Percentiles rank a stretch among this genome's conserved stretches.
Evolutionary conservation across 345 rosid genomes (phyloP).

Genomic region (Turritis glabra): DNA sequence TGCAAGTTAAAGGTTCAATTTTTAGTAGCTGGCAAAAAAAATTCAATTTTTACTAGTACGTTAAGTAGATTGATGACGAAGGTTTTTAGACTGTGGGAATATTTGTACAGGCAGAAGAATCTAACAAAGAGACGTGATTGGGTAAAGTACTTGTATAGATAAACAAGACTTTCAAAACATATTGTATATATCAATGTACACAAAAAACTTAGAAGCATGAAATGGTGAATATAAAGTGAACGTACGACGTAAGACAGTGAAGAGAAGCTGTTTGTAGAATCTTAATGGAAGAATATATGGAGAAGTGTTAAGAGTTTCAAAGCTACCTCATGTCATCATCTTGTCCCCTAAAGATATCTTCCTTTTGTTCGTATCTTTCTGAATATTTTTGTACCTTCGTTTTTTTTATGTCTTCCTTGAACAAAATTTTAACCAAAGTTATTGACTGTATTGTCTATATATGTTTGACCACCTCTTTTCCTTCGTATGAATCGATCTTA

Average conservation of each 20-base stretch:
- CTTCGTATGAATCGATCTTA: background rate
- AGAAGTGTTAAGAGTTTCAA: slow-evolving; percentile 23
- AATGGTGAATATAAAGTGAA: slow-evolving; percentile 32
- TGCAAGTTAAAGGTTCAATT: no score
- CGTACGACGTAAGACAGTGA: slow-evolving; percentile 33
- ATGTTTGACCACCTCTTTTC: slow-evolving; percentile 12
- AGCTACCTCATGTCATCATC: slow-evolving; percentile 35
- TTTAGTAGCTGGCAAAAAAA: no score
- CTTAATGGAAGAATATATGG: slow-evolving; percentile 30
- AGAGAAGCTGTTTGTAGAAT: slow-evolving; percentile 37
- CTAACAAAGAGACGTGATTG: slow-evolving; percentile 34
- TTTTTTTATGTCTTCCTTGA: background rate
- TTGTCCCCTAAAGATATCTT: slow-evolving; percentile 26
- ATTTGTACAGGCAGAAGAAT: slow-evolving; percentile 24
- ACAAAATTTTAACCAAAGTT: background rate
- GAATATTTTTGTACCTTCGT: background rate
- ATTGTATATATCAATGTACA: background rate
- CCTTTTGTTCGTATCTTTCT: slow-evolving; percentile 22
- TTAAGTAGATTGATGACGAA: slow-evolving; percentile 1
- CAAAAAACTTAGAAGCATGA: background rate
- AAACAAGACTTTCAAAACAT: slow-evolving; percentile 11
- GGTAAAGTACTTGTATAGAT: slow-evolving; percentile 9
- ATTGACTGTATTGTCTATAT: background rate
- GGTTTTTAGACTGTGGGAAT: slow-evolving; percentile 24
- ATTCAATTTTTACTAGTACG: background rate